phyloP scores from a whole-genome alignment of 2,329 filamentous ascomycete genomes.

The Ceratocystis variospora region DNA sequence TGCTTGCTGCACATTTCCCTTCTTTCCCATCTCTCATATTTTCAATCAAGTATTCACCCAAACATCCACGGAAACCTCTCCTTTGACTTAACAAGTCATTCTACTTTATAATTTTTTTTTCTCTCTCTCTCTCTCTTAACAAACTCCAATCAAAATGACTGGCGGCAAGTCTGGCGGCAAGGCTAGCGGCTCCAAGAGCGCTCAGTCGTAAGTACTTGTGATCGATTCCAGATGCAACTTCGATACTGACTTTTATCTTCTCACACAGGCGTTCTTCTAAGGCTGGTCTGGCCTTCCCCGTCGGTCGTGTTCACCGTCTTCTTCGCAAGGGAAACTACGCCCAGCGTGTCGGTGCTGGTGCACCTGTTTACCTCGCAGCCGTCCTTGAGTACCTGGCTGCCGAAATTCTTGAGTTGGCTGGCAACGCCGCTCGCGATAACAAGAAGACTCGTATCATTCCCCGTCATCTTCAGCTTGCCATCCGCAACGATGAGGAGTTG shows the following conservation, averaged over 20 bases:
- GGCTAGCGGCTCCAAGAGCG: slow-evolving; percentile 97
- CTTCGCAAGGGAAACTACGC: slow-evolving; percentile 99
- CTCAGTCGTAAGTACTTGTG: slow-evolving; percentile 76
- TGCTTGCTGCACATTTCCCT: background rate
- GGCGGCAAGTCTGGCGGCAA: slow-evolving; percentile 99
- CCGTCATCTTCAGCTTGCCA: slow-evolving; percentile 95
- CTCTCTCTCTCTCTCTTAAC: slow-evolving; percentile 10
- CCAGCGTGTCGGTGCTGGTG: slow-evolving; percentile 97
- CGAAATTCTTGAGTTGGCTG: slow-evolving; percentile 96
- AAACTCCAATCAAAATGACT: slow-evolving; percentile 72
- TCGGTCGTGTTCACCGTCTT: slow-evolving; percentile 98
- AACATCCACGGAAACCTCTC: background rate
- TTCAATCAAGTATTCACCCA: slow-evolving; percentile 12
- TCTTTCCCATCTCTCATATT: slow-evolving; percentile 25
- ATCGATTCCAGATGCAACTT: background rate
- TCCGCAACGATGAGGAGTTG: slow-evolving; percentile 98
- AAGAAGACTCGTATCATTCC: slow-evolving; percentile 99
- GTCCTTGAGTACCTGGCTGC: slow-evolving; percentile 97
- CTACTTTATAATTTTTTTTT: slow-evolving; percentile 18
- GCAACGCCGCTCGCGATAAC: slow-evolving; percentile 97
- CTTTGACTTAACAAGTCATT: background rate
- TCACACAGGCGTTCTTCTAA: slow-evolving; percentile 79
- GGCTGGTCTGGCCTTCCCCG: slow-evolving; percentile 96
- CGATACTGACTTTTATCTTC: background rate
- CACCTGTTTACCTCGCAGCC: slow-evolving; percentile 90